phyloP scores from a whole-genome alignment of 345 rosid genomes.

The Linum lewisii region DNA sequence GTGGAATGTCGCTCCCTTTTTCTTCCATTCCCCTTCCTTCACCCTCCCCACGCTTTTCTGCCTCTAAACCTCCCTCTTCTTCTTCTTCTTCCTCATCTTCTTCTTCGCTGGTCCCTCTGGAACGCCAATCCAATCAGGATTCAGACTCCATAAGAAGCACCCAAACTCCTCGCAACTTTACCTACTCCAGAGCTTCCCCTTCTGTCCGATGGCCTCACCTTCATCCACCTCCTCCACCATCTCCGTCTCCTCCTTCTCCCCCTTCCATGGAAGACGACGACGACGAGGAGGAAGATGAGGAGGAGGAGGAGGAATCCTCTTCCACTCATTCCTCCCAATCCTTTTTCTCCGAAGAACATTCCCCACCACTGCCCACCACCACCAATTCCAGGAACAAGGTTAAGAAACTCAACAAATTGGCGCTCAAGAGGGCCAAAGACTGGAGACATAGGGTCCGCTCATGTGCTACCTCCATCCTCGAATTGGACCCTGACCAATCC shows the following conservation, averaged over 20 bases:
- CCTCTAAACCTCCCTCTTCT: not conserved
- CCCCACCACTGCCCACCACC: not conserved
- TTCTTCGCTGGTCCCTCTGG: not conserved
- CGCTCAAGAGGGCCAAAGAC: conserved; percentile 72
- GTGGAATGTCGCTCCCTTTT: not conserved
- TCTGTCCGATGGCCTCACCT: conserved; percentile 91
- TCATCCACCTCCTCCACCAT: conserved; percentile 30
- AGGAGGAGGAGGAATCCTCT: conserved; percentile 32
- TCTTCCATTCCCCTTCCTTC: not conserved
- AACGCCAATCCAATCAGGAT: not conserved
- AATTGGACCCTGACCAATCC: conserved; percentile 43
- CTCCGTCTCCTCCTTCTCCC: conserved; percentile 24
- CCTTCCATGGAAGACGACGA: conserved; percentile 16
- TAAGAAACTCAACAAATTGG: conserved; percentile 79
- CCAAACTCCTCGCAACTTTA: conserved; percentile 31
- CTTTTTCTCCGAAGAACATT: not conserved
- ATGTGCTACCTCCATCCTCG: conserved; percentile 54
- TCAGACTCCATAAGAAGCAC: not conserved
- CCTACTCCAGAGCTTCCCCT: conserved; percentile 79
- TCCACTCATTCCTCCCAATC: conserved; percentile 16
- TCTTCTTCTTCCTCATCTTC: not conserved
- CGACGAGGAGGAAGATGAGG: conserved; percentile 19
- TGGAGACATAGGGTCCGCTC: conserved; percentile 80
- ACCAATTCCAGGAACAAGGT: conserved; percentile 28
- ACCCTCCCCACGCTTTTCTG: not conserved